Evolutionary conservation across 2,329 filamentous ascomycete species (phyloP).

Genomic region (Atkinsonella hypoxylon): DNA sequence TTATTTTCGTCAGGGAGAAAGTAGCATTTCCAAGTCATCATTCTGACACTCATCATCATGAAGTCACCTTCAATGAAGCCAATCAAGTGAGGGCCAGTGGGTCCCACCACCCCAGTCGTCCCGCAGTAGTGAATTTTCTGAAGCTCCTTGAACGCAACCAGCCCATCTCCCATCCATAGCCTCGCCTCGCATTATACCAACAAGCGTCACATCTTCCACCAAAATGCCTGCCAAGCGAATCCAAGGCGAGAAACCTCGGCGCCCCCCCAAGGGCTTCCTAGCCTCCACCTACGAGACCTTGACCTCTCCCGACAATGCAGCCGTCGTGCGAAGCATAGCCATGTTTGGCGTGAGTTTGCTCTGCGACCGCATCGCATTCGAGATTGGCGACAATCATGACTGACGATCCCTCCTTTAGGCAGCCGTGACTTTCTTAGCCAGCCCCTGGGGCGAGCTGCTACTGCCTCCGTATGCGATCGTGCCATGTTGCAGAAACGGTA

Average conservation of each 20-base stretch:
- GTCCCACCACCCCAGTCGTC: background rate
- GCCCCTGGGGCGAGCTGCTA: conserved; percentile 54
- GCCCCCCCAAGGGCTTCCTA: conserved; percentile 39
- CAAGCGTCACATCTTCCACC: background rate
- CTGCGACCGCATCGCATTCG: background rate
- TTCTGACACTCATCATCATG: background rate
- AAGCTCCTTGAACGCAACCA: background rate
- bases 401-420: conserved; percentile 6
- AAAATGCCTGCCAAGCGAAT: conserved; percentile 53
- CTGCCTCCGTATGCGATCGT: conserved; percentile 45
- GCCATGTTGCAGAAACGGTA: background rate
- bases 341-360: conserved; percentile 51
- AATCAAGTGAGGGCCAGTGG: conserved; percentile 7
- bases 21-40: background rate
- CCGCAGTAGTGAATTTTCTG: background rate
- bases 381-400: background rate
- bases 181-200: background rate
- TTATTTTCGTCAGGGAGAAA: background rate
- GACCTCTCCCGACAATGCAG: conserved; percentile 55
- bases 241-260: conserved; percentile 34
- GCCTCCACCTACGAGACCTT: conserved; percentile 47
- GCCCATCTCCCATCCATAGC: background rate
- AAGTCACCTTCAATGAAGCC: background rate
- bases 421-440: conserved; percentile 50
- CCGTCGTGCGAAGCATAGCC: conserved; percentile 54